Percentiles rank a stretch among this genome's conserved stretches.
These are phyloP conservation scores for Beauveria sp. DNA, from an alignment of 2,329 filamentous ascomycete species.

Conservation along the genomic window DNA sequence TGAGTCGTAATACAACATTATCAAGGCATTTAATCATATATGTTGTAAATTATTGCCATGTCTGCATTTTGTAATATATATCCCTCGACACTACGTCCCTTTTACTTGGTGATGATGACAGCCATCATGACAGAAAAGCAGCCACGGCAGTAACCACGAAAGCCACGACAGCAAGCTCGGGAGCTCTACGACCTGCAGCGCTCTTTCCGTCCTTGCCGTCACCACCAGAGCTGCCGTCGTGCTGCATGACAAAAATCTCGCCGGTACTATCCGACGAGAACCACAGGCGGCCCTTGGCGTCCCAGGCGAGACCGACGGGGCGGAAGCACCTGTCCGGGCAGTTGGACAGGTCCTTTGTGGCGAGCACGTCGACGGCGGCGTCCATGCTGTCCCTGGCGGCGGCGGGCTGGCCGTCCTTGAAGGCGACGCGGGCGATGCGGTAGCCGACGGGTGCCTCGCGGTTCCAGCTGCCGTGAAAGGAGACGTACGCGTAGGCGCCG, in stretches of 20 bases:
- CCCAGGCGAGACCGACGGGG: constrained; percentile 51
- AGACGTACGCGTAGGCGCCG: constrained; percentile 54
- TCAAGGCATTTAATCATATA: neutral
- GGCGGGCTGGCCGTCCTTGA: constrained; percentile 35
- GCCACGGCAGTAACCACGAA: constrained; percentile 18
- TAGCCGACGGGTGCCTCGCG: constrained; percentile 38
- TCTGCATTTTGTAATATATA: neutral
- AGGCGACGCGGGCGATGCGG: constrained; percentile 33
- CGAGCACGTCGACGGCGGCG: constrained; percentile 45
- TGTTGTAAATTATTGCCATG: neutral
- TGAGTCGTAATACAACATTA: constrained; percentile 5
- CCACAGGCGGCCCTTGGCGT: constrained; percentile 47
- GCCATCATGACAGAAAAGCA: neutral
- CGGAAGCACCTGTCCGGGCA: constrained; percentile 55
- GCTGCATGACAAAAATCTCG: constrained; percentile 53
- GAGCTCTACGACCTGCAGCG: neutral
- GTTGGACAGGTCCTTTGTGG: constrained; percentile 41
- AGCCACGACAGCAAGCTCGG: constrained; percentile 3
- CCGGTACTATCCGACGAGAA: constrained; percentile 57
- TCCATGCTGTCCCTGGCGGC: constrained; percentile 33
- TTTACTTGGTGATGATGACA: neutral
- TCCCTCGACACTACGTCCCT: neutral
- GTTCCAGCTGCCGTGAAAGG: constrained; percentile 65
- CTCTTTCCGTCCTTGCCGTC: constrained; percentile 7
- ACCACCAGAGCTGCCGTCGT: constrained; percentile 11